Percentiles rank a stretch among this genome's conserved stretches.
Evolutionary conservation across 176 grass and related monocot genomes (phyloP).

Genomic region (Paspalum notatum): DNA sequence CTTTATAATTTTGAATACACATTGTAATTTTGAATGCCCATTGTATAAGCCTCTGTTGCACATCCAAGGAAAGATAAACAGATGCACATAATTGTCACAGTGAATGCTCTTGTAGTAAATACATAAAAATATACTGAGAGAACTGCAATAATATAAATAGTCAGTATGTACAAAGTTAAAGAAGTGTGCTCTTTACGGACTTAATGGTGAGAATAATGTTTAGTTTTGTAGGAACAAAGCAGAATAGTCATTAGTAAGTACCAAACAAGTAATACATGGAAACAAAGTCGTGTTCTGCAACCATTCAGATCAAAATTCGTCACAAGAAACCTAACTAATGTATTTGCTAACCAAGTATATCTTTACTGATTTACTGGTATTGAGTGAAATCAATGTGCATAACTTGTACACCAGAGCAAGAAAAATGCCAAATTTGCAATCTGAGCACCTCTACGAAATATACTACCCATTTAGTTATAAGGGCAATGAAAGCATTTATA

Average conservation of each 20-base stretch:
- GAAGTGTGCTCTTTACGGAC: neutral
- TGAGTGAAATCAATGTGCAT: constrained; percentile 1
- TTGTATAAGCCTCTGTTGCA: no score
- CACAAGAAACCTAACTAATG: constrained; percentile 2
- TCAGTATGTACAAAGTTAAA: neutral
- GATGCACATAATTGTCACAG: neutral
- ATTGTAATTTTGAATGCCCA: no score
- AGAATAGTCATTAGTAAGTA: neutral
- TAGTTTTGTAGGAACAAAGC: neutral
- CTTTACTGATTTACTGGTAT: neutral
- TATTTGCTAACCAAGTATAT: neutral
- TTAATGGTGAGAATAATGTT: neutral
- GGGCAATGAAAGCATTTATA: neutral
- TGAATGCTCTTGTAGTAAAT: neutral
- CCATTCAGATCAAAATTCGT: constrained; percentile 11
- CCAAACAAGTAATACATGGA: neutral
- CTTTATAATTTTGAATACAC: no score
- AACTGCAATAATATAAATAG: neutral
- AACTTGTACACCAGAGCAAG: neutral
- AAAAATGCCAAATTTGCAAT: neutral
- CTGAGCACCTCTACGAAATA: neutral
- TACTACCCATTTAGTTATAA: neutral
- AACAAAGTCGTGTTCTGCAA: constrained; percentile 3
- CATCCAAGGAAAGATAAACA: neutral
- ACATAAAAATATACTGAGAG: neutral